Evolutionary conservation across 805 yeast species (phyloP), one percentile per base, ranked within the genome.

Genomic region (Scheffersomyces spartinae): DNA sequence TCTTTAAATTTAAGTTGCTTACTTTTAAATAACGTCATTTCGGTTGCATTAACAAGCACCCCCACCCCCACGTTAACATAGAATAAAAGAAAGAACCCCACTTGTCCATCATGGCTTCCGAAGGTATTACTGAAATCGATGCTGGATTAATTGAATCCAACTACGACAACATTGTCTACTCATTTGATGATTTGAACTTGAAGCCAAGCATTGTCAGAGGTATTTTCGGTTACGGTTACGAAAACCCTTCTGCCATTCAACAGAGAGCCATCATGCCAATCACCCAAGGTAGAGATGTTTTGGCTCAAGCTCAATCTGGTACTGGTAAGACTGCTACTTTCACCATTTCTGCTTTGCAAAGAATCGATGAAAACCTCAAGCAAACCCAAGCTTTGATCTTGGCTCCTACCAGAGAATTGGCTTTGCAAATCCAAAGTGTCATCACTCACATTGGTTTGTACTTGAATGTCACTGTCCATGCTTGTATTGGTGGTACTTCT

Each of bases 371-470:
- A 43, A 62, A 64, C 39, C 62, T 68, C 49, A 70, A 74, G 53
- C 69, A 76, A 35, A 75, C 93, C 38, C 96, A 85, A 69, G 97
- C 95, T 34, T 70, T 91, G 51, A 84, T 91, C 41, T 70, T 88
- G 42, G 88, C 95, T 30, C 97, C 98, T 46, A 88, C 98, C 41
- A 79, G 98, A 67, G 98, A 88, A 68, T 72, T 91, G 56, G 97
- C 97, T 25, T 66, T 75, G 42, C 98, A 91, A 69, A 91, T 91
- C 54, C 94, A 84, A 63, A 82, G 77, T 53, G 98, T 91, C 42
- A 83, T 88, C 27, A 67, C 76, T 51, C 80, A 86, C 42, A 70
- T 91, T 42, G 96, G 97, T 39, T 74, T 74, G 57, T 83, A 81
- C 68, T 74, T 91, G 78, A 77, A 83, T 48, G 71, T 88, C 34